Evolutionary conservation across 2,329 filamentous ascomycete genomes (phyloP).

Genomic region (Alternaria triticina): DNA sequence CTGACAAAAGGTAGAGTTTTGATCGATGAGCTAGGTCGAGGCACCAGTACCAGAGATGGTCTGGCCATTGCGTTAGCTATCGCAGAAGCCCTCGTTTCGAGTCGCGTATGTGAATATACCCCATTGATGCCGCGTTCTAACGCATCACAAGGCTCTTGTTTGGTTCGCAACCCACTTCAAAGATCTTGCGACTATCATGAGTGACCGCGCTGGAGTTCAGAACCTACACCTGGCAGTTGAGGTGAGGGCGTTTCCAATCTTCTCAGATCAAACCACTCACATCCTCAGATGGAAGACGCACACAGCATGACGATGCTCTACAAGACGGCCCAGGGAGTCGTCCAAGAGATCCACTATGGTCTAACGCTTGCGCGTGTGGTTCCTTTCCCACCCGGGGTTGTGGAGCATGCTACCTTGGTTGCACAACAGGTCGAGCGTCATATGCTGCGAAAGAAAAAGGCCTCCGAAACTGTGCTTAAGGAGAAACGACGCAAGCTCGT

Average conservation of each 20-base stretch:
- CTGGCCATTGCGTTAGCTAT: conserved; percentile 89
- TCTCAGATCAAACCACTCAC: conserved; percentile 1
- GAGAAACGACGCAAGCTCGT: conserved; percentile 74
- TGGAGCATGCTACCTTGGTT: conserved; percentile 72
- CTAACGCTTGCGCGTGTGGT: conserved; percentile 79
- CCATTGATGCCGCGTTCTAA: background rate
- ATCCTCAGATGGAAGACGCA: conserved; percentile 49
- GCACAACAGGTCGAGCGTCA: conserved; percentile 66
- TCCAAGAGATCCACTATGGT: conserved; percentile 79
- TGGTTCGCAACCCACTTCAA: conserved; percentile 96
- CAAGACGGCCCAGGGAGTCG: conserved; percentile 74
- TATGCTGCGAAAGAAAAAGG: conserved; percentile 64
- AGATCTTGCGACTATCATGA: conserved; percentile 78
- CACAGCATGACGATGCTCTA: conserved; percentile 86
- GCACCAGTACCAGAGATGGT: conserved; percentile 87
- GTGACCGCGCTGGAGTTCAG: conserved; percentile 76
- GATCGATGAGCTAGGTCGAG: conserved; percentile 89
- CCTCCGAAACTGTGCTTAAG: conserved; percentile 64
- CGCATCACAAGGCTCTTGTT: conserved; percentile 64
- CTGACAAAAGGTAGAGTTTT: conserved; percentile 59
- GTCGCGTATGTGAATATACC: conserved; percentile 44
- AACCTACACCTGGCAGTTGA: conserved; percentile 83
- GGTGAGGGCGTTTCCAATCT: conserved; percentile 50
- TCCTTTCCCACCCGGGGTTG: conserved; percentile 71
- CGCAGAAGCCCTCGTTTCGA: conserved; percentile 84